phyloP scores from a whole-genome alignment of 2,329 filamentous ascomycete genomes.

The Dactylellina haptotyla region DNA sequence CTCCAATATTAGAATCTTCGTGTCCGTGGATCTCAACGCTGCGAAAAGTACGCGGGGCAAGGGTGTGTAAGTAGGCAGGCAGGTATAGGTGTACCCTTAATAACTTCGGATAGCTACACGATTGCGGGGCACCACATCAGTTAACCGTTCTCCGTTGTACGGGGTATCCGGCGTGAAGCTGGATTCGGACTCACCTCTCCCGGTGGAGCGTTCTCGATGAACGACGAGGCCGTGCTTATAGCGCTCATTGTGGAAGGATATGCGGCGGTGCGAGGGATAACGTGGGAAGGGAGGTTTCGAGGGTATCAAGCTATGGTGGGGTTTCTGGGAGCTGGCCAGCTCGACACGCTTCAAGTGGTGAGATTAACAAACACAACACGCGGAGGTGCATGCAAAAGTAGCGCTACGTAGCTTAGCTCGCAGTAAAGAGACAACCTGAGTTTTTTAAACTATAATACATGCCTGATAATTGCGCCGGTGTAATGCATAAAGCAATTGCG shows the following conservation, averaged over 20 bases:
- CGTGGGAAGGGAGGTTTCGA: slow-evolving; percentile 31
- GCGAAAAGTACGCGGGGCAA: background rate
- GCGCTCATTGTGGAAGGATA: slow-evolving; percentile 43
- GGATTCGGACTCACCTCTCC: slow-evolving; percentile 77
- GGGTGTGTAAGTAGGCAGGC: background rate
- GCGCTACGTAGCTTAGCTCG: too few species aligned
- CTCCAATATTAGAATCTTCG: slow-evolving; percentile 8
- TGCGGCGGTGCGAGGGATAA: slow-evolving; percentile 9
- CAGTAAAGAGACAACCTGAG: background rate
- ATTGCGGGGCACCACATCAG: background rate
- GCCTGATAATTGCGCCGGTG: slow-evolving; percentile 5
- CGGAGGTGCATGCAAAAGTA: too few species aligned
- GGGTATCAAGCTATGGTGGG: slow-evolving; percentile 25
- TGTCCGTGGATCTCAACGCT: slow-evolving; percentile 6
- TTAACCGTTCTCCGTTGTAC: background rate
- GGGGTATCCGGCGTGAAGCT: slow-evolving; percentile 39
- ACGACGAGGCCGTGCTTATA: slow-evolving; percentile 75
- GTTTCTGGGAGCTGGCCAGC: slow-evolving; percentile 26
- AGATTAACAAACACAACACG: slow-evolving; percentile 45
- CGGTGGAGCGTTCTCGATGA: slow-evolving; percentile 91
- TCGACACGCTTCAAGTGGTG: slow-evolving; percentile 13
- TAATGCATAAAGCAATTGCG: slow-evolving; percentile 16
- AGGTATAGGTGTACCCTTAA: slow-evolving; percentile 72
- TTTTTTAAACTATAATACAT: background rate
- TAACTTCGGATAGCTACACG: slow-evolving; percentile 81